Conservation (phyloP, 139 green algal species). For the Diplosphaera chodatii region DNA sequence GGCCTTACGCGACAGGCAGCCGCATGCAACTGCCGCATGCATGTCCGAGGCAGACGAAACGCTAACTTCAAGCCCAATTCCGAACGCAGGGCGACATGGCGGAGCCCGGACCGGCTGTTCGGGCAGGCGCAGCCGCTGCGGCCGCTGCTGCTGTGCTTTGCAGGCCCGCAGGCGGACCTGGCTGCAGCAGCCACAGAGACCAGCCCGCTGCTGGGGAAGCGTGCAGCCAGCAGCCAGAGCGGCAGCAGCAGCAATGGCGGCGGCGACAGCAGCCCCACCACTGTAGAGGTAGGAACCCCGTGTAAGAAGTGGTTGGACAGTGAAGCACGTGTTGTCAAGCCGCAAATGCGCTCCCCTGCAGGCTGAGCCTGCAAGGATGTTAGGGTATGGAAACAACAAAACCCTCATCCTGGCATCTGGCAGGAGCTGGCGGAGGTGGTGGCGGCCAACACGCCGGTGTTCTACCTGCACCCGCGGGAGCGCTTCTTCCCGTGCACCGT, state of each 20-base stretch:
- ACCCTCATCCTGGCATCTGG: background rate
- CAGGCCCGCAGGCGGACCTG: too few relatives aligned
- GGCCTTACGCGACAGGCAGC: too few relatives aligned
- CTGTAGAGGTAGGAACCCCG: background rate
- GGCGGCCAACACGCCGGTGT: slow-evolving; percentile 19
- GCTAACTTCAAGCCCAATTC: too few relatives aligned
- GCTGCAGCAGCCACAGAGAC: background rate
- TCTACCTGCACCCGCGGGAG: slow-evolving; percentile 18
- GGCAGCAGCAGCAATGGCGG: background rate
- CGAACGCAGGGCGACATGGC: background rate
- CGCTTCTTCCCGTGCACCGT: slow-evolving; percentile 24
- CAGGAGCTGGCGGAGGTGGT: slow-evolving; percentile 7
- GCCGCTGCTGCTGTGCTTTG: background rate
- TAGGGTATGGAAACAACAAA: too few relatives aligned
- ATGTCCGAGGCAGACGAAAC: too few relatives aligned
- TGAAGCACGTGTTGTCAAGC: too few relatives aligned
- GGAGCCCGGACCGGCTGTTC: background rate
- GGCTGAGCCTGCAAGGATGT: too few relatives aligned
- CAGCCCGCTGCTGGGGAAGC: background rate
- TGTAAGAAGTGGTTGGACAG: background rate
- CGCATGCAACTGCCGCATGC: too few relatives aligned
- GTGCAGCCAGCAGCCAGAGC: background rate
- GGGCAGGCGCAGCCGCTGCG: background rate
- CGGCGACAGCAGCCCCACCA: background rate
- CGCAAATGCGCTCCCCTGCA: too few relatives aligned